A percentile compares a stretch with the other conserved stretches of the same genome.
Conservation (phyloP, 1,284 basidiomycete genomes). For the Cryptococcus amylolentus region DNA sequence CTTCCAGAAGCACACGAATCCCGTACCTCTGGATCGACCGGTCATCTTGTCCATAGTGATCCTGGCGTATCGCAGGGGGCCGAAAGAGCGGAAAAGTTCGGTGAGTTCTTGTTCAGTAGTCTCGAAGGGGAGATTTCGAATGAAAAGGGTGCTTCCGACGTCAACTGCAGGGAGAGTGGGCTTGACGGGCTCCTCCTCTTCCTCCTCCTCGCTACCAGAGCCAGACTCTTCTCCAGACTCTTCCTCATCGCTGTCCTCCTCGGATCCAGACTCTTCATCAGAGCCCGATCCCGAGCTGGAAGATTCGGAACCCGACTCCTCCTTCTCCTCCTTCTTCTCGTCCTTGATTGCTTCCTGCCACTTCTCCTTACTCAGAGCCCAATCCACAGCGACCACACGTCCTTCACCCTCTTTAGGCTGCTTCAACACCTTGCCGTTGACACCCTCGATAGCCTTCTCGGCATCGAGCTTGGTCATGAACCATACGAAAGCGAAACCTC, state of each 20-base stretch:
- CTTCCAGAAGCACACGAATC: slow-evolving; percentile 98
- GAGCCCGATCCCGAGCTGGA: slow-evolving; percentile 3
- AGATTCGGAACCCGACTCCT: slow-evolving; percentile 26
- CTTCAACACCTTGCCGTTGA: slow-evolving; percentile 72
- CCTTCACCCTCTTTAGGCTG: slow-evolving; percentile 51
- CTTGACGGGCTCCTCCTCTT: slow-evolving; percentile 60
- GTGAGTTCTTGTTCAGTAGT: slow-evolving; percentile 88
- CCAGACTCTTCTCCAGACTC: slow-evolving; percentile 25
- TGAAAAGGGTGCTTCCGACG: slow-evolving; percentile 85
- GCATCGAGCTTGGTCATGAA: slow-evolving; percentile 83
- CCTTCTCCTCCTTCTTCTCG: slow-evolving; percentile 50
- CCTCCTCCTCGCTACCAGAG: slow-evolving; percentile 43
- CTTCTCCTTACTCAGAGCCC: slow-evolving; percentile 90
- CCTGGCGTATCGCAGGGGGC: slow-evolving; percentile 87
- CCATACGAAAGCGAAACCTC: slow-evolving; percentile 96
- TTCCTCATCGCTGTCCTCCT: slow-evolving; percentile 25
- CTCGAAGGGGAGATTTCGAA: slow-evolving; percentile 89
- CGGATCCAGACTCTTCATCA: slow-evolving; percentile 50
- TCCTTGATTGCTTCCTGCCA: slow-evolving; percentile 70
- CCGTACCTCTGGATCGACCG: slow-evolving; percentile 86
- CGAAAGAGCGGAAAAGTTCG: slow-evolving; percentile 82
- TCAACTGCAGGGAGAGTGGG: slow-evolving; percentile 74
- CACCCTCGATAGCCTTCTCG: slow-evolving; percentile 72
- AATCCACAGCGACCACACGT: slow-evolving; percentile 87
- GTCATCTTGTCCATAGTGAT: slow-evolving; percentile 83